phyloP scores from a whole-genome alignment of 495 filamentous ascomycete species.

The Patellaria atrata region DNA sequence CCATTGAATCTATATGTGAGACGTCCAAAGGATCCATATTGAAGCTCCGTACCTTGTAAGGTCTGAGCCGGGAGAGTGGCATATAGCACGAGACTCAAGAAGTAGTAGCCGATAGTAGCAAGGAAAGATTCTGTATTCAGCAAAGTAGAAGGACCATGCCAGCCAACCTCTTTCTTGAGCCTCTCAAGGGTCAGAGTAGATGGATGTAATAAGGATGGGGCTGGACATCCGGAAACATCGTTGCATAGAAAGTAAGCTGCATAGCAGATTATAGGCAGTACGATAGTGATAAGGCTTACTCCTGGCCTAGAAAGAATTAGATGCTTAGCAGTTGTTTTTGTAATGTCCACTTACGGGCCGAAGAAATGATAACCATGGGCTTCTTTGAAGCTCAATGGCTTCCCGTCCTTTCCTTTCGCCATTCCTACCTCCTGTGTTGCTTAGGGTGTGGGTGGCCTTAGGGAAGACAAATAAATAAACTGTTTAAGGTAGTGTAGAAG shows the following conservation, averaged over 20 bases:
- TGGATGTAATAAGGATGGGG: constrained; percentile 68
- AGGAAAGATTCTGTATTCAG: constrained; percentile 47
- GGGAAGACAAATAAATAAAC: no score
- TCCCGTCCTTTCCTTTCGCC: no score
- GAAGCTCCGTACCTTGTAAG: constrained; percentile 52
- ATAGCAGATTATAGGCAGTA: constrained; percentile 63
- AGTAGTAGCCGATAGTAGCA: constrained; percentile 57
- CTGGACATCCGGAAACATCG: constrained; percentile 80
- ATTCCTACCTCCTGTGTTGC: no score
- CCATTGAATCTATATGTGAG: constrained; percentile 86
- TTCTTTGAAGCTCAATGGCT: no score
- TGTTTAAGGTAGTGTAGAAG: no score
- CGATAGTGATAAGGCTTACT: constrained; percentile 57
- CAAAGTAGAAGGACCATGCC: constrained; percentile 55
- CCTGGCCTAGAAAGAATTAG: constrained; percentile 44
- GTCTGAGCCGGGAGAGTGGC: constrained; percentile 64
- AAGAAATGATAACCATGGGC: constrained; percentile 62
- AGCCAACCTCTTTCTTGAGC: constrained; percentile 64
- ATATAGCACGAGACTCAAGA: constrained; percentile 60
- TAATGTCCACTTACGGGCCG: constrained; percentile 81
- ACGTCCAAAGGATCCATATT: constrained; percentile 53
- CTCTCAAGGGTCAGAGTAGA: constrained; percentile 52
- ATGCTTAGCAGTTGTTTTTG: no score
- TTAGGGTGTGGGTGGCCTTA: no score
- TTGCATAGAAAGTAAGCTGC: constrained; percentile 74